Conservation (phyloP, 306 rosid genomes). For the Castanopsis chinensis region DNA sequence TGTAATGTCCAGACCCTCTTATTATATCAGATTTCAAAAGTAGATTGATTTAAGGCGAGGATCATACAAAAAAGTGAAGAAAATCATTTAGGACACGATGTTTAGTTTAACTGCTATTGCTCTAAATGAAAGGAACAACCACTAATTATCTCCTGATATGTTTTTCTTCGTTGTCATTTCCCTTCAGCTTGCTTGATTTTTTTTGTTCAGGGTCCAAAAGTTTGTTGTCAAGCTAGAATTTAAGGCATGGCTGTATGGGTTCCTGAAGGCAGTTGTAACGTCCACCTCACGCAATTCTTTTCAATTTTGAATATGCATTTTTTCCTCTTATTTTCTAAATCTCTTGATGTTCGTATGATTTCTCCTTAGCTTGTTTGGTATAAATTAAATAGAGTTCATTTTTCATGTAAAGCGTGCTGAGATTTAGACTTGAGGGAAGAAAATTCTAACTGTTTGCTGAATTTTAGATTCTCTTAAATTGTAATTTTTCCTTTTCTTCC, state of each 20-base stretch:
- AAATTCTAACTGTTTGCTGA: background rate
- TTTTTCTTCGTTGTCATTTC: background rate
- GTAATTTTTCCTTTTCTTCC: background rate
- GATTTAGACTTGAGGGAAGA: background rate
- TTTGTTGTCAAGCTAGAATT: background rate
- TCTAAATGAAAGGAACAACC: background rate
- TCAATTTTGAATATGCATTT: background rate
- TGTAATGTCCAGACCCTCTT: background rate
- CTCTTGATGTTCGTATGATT: background rate
- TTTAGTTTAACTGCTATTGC: background rate
- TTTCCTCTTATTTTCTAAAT: background rate
- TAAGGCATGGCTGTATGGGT: background rate
- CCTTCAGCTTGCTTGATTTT: background rate
- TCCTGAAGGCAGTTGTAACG: background rate
- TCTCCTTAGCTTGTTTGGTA: background rate
- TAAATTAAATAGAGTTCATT: background rate
- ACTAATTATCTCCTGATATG: background rate
- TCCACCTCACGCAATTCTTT: background rate
- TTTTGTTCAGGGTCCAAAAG: background rate
- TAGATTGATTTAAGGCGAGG: background rate
- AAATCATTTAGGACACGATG: background rate
- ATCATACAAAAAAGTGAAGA: background rate
- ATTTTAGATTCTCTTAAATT: background rate
- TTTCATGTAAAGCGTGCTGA: background rate
- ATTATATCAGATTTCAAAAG: background rate